These are phyloP conservation scores for Zoysia japonica DNA, from an alignment of 176 grass and related monocot species.

Conservation along the genomic window DNA sequence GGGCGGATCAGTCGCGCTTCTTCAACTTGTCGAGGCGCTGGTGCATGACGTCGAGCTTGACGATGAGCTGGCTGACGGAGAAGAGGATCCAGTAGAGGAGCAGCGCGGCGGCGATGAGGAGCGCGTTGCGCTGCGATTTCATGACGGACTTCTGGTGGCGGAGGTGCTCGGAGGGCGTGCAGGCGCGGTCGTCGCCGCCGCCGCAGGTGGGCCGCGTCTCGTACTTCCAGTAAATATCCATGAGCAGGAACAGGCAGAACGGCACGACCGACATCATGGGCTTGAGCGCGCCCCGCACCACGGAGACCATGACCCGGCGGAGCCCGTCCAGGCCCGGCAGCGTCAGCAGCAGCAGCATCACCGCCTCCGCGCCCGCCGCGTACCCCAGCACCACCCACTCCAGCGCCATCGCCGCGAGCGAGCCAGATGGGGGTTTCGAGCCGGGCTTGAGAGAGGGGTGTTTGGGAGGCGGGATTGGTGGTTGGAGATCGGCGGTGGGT, in stretches of 20 bases:
- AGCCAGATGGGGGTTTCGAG: too few species aligned
- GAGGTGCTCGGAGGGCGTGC: conserved; percentile 86
- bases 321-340: conserved; percentile 74
- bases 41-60: conserved; percentile 70
- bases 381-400: conserved; percentile 97
- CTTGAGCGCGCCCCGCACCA: conserved; percentile 77
- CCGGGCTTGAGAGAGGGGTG: background rate
- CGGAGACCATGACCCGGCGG: conserved; percentile 70
- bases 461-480: conserved; percentile 25
- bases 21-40: conserved; percentile 78
- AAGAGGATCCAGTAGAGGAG: conserved; percentile 97
- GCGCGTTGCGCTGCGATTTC: conserved; percentile 90
- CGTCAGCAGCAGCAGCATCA: conserved; percentile 96
- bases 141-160: conserved; percentile 98
- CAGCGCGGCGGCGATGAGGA: conserved; percentile 85
- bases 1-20: conserved; percentile 65
- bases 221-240: conserved; percentile 99
- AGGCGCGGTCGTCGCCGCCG: conserved; percentile 57
- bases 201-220: conserved; percentile 76
- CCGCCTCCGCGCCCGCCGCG: conserved; percentile 86
- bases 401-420: conserved; percentile 60
- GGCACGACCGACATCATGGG: conserved; percentile 89
- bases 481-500: background rate
- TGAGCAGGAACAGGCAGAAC: conserved; percentile 87
- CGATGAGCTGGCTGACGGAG: conserved; percentile 67